Base-by-base conservation (phyloP, 2,329 filamentous ascomycete genomes). In the Aspergillus ochraceus region DNA sequence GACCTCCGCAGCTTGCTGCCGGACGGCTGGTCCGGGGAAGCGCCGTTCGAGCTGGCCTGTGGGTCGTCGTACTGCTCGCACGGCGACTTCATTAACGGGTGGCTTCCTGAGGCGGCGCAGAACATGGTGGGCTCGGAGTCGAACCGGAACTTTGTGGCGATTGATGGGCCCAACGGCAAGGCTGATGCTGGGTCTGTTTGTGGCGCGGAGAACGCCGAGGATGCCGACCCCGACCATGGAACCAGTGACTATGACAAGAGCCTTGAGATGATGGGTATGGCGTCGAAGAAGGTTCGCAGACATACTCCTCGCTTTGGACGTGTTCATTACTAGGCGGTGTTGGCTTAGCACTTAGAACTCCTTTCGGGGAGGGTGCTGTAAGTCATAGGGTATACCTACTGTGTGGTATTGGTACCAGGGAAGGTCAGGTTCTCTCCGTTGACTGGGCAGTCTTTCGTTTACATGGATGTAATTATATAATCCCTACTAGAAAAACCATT, bases 211-310 rank as follows among this genome's bases (percentile, higher is more conserved):
- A 42, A 42, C 2, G 36, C 36, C 2, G 14, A 42, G 36, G 63
- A 65, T 39, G 53, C 47, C 10, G 63, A 65, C 45, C 63, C 61
- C 2, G 54, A 58, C 3, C 54, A 61, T 22, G 63, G 63, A 1
- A 65, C 63, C 3, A 60, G 59, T 26, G 59, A 65, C 19, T 65
- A 63, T 51, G 26, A 45, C 8, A 39, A 45, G 53, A 65, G 63
- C 19, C 47, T 63, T 11, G 58, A 60, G 49, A 63, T 63, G 57
- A 65, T 60, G 61, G 55, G 17, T 1, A 42, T 36, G 32, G 12
- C 32, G 1, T 10, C 11, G 9, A 36, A 36, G 32, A 29, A 29
- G 26, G 26, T 29, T 1, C 32, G 32, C 4, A 36, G 32, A 11
- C 32, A 36, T 14, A 36, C 4, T 11, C 32, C 4, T 9, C 32